A percentile compares a stretch with the other conserved stretches of the same genome.
Evolutionary conservation across 495 filamentous ascomycete species (phyloP).

Genomic region (Penicillium angulare): DNA sequence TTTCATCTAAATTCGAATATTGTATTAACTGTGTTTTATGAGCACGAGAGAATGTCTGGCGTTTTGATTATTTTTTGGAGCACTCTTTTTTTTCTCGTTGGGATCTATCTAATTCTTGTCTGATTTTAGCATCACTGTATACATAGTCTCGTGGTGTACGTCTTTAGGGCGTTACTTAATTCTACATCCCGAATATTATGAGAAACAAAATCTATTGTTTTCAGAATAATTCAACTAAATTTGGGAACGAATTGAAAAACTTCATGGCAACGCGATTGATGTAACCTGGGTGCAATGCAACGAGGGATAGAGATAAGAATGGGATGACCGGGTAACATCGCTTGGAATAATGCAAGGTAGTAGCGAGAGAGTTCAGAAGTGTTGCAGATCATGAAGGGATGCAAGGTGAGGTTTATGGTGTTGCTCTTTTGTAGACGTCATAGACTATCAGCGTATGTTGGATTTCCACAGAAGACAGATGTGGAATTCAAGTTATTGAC

Average conservation of each 20-base stretch:
- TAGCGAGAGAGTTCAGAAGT: background rate
- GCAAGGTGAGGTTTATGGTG: background rate
- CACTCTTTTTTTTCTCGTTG: background rate
- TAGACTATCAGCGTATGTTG: too few species aligned
- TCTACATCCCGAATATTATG: too few species aligned
- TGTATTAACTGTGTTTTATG: background rate
- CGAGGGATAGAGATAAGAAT: background rate
- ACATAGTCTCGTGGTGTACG: slow-evolving; percentile 4
- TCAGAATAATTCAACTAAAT: too few species aligned
- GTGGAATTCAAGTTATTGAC: too few species aligned
- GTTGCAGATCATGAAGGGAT: background rate
- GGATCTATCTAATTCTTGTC: background rate
- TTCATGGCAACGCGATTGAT: background rate
- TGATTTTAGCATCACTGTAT: slow-evolving; percentile 11
- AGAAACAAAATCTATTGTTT: background rate
- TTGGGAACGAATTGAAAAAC: background rate
- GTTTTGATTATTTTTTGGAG: background rate
- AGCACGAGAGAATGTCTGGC: background rate
- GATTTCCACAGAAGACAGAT: too few species aligned
- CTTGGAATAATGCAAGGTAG: background rate
- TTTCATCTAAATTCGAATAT: background rate
- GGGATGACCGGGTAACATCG: background rate
- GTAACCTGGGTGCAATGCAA: background rate
- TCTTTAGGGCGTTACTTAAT: background rate
- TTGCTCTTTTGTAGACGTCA: slow-evolving; percentile 14